A percentile compares a stretch with the other conserved stretches of the same genome.
Conservation (phyloP, 345 rosid genomes). For the Iberis pinnata region DNA sequence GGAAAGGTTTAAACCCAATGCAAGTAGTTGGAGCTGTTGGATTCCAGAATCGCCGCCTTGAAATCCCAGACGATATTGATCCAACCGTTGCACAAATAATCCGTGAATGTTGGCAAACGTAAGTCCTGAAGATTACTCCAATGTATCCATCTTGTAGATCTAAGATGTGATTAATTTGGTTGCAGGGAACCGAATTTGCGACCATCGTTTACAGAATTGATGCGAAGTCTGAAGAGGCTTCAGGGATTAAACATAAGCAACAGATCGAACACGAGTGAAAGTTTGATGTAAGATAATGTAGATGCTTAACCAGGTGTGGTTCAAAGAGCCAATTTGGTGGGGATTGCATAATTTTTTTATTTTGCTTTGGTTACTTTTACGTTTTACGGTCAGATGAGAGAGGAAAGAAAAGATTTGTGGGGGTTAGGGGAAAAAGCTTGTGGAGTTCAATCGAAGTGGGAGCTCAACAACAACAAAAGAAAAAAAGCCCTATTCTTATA, state of each 20-base stretch:
- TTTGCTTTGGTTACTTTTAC: constrained; percentile 10
- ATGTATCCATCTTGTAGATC: too few relatives aligned
- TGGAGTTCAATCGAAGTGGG: constrained; percentile 94
- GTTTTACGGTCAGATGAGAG: constrained; percentile 30
- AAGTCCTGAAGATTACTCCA: constrained; percentile 23
- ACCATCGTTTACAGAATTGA: constrained; percentile 79
- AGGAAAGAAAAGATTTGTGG: constrained; percentile 21
- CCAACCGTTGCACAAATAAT: constrained; percentile 74
- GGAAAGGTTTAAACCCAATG: constrained; percentile 98
- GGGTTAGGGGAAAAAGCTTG: constrained; percentile 38
- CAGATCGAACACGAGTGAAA: constrained; percentile 31
- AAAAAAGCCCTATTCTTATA: constrained; percentile 31
- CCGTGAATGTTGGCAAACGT: constrained; percentile 83
- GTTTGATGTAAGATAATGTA: constrained; percentile 33
- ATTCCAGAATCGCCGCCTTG: constrained; percentile 84
- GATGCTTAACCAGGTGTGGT: constrained; percentile 32
- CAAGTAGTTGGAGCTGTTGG: constrained; percentile 99
- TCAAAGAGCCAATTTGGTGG: constrained; percentile 56
- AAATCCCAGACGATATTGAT: constrained; percentile 66
- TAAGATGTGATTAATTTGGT: neutral
- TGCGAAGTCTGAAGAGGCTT: constrained; percentile 54
- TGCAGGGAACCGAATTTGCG: constrained; percentile 77
- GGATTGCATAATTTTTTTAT: constrained; percentile 10
- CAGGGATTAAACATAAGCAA: constrained; percentile 44
- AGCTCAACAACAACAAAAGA: constrained; percentile 33